These are phyloP conservation scores for Solanum rostratum DNA, from an alignment of 257 asterid species.

Conservation along the genomic window DNA sequence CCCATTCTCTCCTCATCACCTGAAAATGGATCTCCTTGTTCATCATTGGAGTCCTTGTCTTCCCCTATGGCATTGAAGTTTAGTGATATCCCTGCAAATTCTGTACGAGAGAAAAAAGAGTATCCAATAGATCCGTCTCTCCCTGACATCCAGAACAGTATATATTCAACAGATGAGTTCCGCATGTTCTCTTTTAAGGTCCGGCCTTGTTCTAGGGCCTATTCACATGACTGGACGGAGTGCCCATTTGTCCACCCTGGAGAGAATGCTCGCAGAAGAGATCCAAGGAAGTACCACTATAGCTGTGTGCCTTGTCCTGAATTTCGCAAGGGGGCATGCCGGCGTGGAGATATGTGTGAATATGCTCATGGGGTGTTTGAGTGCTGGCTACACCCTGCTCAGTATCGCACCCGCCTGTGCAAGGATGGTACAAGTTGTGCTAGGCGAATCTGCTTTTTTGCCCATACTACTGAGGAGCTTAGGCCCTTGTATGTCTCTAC, in stretches of 20 bases:
- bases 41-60: constrained; percentile 35
- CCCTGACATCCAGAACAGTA: constrained; percentile 81
- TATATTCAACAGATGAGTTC: constrained; percentile 81
- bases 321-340: constrained; percentile 82
- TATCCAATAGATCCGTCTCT: constrained; percentile 88
- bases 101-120: constrained; percentile 60
- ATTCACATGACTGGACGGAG: constrained; percentile 98
- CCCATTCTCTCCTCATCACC: constrained; percentile 61
- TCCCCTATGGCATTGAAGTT: constrained; percentile 38
- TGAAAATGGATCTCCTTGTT: constrained; percentile 57
- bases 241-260: constrained; percentile 98
- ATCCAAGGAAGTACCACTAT: constrained; percentile 83
- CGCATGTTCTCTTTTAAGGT: constrained; percentile 92
- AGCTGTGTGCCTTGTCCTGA: constrained; percentile 99
- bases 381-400: constrained; percentile 99
- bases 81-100: constrained; percentile 24
- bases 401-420: constrained; percentile 76
- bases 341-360: constrained; percentile 98
- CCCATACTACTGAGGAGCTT: constrained; percentile 83
- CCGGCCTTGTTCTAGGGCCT: constrained; percentile 94
- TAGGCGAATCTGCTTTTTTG: constrained; percentile 84
- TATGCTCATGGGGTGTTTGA: constrained; percentile 98
- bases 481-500: constrained; percentile 84
- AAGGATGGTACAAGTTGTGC: constrained; percentile 83
- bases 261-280: constrained; percentile 92